Conservation (phyloP, 371 early-diverging fungal species). For the Massospora cicadina region DNA sequence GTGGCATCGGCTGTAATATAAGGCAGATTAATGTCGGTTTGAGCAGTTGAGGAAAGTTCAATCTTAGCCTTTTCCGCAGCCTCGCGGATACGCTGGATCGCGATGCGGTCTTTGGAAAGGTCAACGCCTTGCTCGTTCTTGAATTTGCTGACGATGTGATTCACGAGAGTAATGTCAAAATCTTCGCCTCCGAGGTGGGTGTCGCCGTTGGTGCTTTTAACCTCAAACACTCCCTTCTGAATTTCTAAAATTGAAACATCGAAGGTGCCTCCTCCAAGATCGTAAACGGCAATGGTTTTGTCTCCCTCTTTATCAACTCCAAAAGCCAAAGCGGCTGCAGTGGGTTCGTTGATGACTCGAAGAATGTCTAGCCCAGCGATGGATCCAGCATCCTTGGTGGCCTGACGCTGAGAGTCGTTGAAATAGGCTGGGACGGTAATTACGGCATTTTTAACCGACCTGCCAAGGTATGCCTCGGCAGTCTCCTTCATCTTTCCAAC, state of each 20-base stretch:
- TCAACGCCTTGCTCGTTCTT: slow-evolving; percentile 66
- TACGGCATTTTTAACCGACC: slow-evolving; percentile 78
- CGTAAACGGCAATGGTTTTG: slow-evolving; percentile 23
- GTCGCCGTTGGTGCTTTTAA: slow-evolving; percentile 93
- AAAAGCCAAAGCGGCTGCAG: slow-evolving; percentile 98
- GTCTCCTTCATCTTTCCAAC: slow-evolving; percentile 91
- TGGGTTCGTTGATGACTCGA: slow-evolving; percentile 98
- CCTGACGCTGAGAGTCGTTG: slow-evolving; percentile 96
- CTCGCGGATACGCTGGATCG: slow-evolving; percentile 88
- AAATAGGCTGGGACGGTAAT: slow-evolving; percentile 86
- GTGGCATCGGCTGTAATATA: slow-evolving; percentile 84
- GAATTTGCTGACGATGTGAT: slow-evolving; percentile 66
- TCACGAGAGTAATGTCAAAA: slow-evolving; percentile 81
- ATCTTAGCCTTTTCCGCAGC: slow-evolving; percentile 98
- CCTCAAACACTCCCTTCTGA: slow-evolving; percentile 96
- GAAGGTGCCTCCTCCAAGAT: slow-evolving; percentile 98
- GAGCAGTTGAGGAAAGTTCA: slow-evolving; percentile 78
- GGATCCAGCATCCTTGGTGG: slow-evolving; percentile 96
- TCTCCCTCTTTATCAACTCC: slow-evolving; percentile 91
- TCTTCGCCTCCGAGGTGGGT: slow-evolving; percentile 99
- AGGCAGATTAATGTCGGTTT: slow-evolving; percentile 92
- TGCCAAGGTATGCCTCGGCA: slow-evolving; percentile 76
- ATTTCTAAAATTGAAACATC: slow-evolving; percentile 98
- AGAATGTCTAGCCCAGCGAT: slow-evolving; percentile 94
- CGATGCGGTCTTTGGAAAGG: slow-evolving; percentile 67